Base-by-base conservation (phyloP, 2,329 filamentous ascomycete genomes). In the Alternaria postmessia region DNA sequence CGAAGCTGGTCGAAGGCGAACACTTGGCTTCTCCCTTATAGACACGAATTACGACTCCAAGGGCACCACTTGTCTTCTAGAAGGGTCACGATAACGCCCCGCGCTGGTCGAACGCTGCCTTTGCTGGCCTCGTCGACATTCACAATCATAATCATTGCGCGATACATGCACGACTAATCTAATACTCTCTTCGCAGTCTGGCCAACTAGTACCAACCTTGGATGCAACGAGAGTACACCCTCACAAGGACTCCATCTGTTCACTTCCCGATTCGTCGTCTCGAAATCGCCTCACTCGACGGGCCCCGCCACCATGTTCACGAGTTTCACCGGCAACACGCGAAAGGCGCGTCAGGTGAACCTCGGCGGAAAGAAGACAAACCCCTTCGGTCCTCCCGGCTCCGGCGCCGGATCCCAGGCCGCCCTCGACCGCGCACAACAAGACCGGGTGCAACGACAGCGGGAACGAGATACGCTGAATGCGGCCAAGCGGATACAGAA, bases 281-380 rank as follows among this genome's bases (percentile, higher is more conserved):
- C 18, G 14, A 12, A 38, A 4, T 26, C 32, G 20, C 24, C 32
- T 12, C 44, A 22, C 8, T 55, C 54, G 12, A 54, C 12, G 48
- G n/a, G n/a, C 49, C 46, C 65, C 61, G 63, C 65, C 63, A 66
- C 66, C 66, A 97, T 97, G 94, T 96, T 95, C 81, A 89, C 91
- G 63, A 93, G 91, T 54, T 99, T 99, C 81, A 95, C 92, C 24
- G 95, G 95, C 70, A 92, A 82, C 80, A 92, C 93, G 71, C 89
- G 92, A 73, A 91, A 92, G 68, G 90, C 91, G 63, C 90, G 95
- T 67, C 94, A 97, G 78, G 93, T 98, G 76, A 97, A 98, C 80
- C 89, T 99, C 63, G 95, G 93, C 67, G 95, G 93, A 64, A 90
- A 94, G 69, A 88, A 87, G 66, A 83, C 84, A 51, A 96, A 97